Conservation (phyloP, 805 yeast genomes). For the Hanseniaspora mollemarum region DNA sequence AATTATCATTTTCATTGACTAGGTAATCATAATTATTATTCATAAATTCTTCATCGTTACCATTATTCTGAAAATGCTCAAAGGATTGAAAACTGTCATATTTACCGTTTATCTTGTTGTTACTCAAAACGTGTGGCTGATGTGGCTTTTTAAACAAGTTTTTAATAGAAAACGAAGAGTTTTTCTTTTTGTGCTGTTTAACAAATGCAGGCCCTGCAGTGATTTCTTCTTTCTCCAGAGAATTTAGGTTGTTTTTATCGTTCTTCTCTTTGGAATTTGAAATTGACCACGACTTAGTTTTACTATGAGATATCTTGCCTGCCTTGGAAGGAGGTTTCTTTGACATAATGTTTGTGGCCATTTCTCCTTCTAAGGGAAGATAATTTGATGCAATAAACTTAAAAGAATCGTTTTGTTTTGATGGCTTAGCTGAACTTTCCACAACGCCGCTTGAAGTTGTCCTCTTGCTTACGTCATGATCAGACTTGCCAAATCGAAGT, state of each 20-base stretch:
- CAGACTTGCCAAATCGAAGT: slow-evolving; percentile 18
- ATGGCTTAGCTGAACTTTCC: not conserved
- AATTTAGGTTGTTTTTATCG: not conserved
- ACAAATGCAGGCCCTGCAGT: slow-evolving; percentile 19
- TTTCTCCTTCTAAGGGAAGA: not conserved
- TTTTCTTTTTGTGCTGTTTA: slow-evolving; percentile 21
- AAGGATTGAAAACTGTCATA: slow-evolving; percentile 8
- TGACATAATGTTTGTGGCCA: too few relatives aligned
- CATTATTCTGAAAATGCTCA: slow-evolving; percentile 11
- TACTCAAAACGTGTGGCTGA: not conserved
- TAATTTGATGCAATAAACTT: not conserved
- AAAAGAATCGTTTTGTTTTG: not conserved
- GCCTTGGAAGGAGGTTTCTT: too few relatives aligned
- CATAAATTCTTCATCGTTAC: slow-evolving; percentile 12
- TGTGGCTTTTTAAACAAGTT: slow-evolving; percentile 27
- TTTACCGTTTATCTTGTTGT: not conserved
- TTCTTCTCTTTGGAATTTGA: not conserved
- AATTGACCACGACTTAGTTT: slow-evolving; percentile 14
- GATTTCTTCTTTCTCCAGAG: slow-evolving; percentile 13
- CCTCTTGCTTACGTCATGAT: not conserved
- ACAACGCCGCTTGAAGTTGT: not conserved
- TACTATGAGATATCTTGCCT: slow-evolving; percentile 4
- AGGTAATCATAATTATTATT: not conserved
- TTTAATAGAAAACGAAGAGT: slow-evolving; percentile 26
- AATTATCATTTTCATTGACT: not conserved